phyloP scores from a whole-genome alignment of 164 flowering plant species.

The Vitis vinifera region ASM3070453v1 NC_081815.1:6290001-6290500 shows the following conservation, averaged over 20 bases:
- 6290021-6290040: constrained; percentile 87
- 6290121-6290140: neutral
- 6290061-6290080: neutral
- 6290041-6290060: constrained; percentile 80
- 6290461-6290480: neutral
- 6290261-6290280: no score
- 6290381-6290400: neutral
- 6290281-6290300: no score
- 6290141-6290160: neutral
- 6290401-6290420: neutral
- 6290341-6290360: no score
- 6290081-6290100: neutral
- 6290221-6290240: neutral
- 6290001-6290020: constrained; percentile 97
- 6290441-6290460: neutral
- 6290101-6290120: neutral
- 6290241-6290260: neutral
- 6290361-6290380: neutral
- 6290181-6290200: neutral
- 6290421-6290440: neutral
- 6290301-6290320: no score
- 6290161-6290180: neutral
- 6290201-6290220: neutral
- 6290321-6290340: no score
- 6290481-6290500: constrained; percentile 59